Conservation (phyloP, 1,139 yeast genomes). For the Nakaseomyces sp. region DNA sequence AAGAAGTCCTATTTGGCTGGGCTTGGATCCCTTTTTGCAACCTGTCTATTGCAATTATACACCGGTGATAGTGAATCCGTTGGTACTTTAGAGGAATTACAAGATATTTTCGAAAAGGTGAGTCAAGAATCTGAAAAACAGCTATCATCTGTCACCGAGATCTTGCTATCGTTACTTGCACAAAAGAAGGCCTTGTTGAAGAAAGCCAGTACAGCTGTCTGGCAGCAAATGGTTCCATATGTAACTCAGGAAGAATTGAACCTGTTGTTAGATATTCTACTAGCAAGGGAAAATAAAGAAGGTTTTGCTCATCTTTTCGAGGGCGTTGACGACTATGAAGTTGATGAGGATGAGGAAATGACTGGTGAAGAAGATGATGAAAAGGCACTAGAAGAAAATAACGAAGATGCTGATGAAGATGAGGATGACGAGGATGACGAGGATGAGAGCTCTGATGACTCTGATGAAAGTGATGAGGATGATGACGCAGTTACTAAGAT, state of each 20-base stretch:
- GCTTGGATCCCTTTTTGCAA: conserved; percentile 61
- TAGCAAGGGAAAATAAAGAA: conserved; percentile 67
- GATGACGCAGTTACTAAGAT: conserved; percentile 54
- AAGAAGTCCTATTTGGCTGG: conserved; percentile 35
- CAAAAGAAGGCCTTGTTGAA: conserved; percentile 65
- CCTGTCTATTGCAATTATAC: conserved; percentile 70
- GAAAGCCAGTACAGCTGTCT: conserved; percentile 61
- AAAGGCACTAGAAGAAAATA: conserved; percentile 80
- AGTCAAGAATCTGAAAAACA: conserved; percentile 34
- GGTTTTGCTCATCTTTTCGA: conserved; percentile 78
- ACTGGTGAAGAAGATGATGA: conserved; percentile 72
- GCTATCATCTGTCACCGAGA: conserved; percentile 64
- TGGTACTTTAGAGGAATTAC: conserved; percentile 64
- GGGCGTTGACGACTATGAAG: conserved; percentile 50
- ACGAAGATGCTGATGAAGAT: conserved; percentile 37
- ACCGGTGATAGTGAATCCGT: conserved; percentile 75
- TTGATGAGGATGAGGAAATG: conserved; percentile 55
- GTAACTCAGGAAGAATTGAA: conserved; percentile 45
- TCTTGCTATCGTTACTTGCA: conserved; percentile 65
- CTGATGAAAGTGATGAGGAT: conserved; percentile 48
- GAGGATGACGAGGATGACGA: conserved; percentile 29
- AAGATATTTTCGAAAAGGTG: conserved; percentile 41
- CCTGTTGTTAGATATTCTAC: conserved; percentile 57
- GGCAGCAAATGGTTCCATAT: conserved; percentile 57
- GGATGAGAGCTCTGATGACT: conserved; percentile 34